Conservation (phyloP, 352 stramenopile genomes). For the Phytophthora colocasiae region DNA sequence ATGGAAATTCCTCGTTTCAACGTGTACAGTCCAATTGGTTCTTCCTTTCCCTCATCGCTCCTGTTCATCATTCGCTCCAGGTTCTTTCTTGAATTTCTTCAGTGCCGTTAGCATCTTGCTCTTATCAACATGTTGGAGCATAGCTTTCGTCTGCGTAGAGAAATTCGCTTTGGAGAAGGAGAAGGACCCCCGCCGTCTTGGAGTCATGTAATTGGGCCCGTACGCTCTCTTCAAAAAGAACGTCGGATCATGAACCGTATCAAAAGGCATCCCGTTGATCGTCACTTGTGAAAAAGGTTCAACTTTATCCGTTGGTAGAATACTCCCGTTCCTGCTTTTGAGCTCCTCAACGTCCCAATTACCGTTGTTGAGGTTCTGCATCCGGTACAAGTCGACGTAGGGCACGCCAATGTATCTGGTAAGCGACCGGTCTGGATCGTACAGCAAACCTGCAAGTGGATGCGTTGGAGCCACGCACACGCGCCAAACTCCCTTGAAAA, state of each 20-base stretch:
- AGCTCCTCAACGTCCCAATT: conserved; percentile 33
- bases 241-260: conserved; percentile 42
- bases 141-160: background rate
- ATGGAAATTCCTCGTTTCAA: too few species aligned
- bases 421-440: conserved; percentile 27
- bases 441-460: conserved; percentile 43
- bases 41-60: too few species aligned
- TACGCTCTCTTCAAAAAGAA: conserved; percentile 46
- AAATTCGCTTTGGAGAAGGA: background rate
- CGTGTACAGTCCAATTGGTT: background rate
- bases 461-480: conserved; percentile 54
- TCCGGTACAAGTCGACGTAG: conserved; percentile 54
- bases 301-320: conserved; percentile 25
- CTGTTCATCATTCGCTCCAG: too few species aligned
- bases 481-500: conserved; percentile 42
- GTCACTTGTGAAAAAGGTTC: conserved; percentile 33
- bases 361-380: conserved; percentile 16
- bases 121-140: conserved; percentile 3
- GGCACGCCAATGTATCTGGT: conserved; percentile 22
- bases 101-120: background rate
- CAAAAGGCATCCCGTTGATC: conserved; percentile 44
- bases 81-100: conserved; percentile 1
- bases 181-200: conserved; percentile 5
- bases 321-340: conserved; percentile 14
- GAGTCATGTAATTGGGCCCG: conserved; percentile 43